These are phyloP conservation scores for Echium plantagineum DNA, from an alignment of 257 asterid genomes.

Conservation along the genomic window DNA sequence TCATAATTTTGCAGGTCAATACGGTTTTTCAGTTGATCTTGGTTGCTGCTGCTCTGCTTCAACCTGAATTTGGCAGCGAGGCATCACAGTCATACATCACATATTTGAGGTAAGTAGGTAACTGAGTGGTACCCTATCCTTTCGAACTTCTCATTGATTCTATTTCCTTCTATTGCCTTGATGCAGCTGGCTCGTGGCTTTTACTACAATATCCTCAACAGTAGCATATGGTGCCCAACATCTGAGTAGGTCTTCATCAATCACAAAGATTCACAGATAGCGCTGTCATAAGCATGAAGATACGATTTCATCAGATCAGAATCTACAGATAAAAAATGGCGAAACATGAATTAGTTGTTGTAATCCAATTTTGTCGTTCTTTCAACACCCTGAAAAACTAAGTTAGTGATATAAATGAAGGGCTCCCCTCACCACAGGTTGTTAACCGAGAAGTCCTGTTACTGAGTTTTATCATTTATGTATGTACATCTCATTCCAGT, in stretches of 20 bases:
- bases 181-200: constrained; percentile 82
- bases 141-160: constrained; percentile 5
- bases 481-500: neutral
- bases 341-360: neutral
- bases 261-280: constrained; percentile 5
- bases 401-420: neutral
- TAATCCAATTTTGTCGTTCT: neutral
- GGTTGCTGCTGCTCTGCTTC: constrained; percentile 87
- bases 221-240: constrained; percentile 82
- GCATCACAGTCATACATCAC: constrained; percentile 52
- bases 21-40: constrained; percentile 77
- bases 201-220: constrained; percentile 68
- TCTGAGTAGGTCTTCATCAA: constrained; percentile 28
- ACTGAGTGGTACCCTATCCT: neutral
- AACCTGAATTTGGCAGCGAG: constrained; percentile 77
- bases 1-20: constrained; percentile 40
- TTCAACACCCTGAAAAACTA: no score
- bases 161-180: constrained; percentile 9
- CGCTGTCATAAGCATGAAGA: no score
- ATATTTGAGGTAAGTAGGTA: constrained; percentile 74
- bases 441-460: no score
- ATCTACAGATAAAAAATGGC: neutral
- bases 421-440: no score
- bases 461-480: no score
- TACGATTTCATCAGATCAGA: neutral